These are phyloP conservation scores for Collariella sp. DNA, from an alignment of 495 filamentous ascomycete species.

Conservation along the genomic window DNA sequence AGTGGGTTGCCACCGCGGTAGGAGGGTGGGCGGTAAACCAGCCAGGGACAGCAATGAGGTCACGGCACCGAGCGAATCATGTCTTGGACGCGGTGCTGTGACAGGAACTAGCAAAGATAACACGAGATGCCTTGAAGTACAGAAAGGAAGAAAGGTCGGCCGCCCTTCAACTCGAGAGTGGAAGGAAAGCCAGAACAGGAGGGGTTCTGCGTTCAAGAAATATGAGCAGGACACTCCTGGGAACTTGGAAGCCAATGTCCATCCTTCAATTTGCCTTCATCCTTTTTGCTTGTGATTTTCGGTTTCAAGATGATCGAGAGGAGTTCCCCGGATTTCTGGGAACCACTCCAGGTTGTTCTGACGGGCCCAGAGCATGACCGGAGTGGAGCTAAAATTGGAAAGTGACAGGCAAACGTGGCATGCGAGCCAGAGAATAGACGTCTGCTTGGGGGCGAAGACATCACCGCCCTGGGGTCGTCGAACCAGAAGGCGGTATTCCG, in stretches of 20 bases:
- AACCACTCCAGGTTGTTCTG: too few relatives aligned
- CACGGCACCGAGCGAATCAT: constrained; percentile 8
- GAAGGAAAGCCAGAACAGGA: too few relatives aligned
- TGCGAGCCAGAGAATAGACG: neutral
- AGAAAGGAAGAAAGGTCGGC: neutral
- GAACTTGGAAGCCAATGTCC: too few relatives aligned
- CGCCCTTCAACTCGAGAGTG: too few relatives aligned
- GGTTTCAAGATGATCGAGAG: too few relatives aligned
- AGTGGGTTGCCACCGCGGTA: constrained; percentile 10
- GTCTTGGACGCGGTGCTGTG: neutral
- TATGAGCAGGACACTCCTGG: too few relatives aligned
- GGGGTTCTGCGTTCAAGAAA: too few relatives aligned
- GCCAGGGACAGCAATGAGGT: constrained; percentile 18
- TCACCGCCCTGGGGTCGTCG: neutral
- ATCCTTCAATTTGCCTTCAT: too few relatives aligned
- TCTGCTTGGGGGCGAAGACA: neutral
- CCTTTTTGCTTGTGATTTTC: too few relatives aligned
- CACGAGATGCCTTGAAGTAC: neutral
- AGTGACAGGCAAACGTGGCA: neutral
- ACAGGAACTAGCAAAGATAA: neutral
- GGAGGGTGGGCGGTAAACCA: constrained; percentile 3
- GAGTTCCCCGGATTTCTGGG: too few relatives aligned
- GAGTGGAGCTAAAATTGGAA: too few relatives aligned
- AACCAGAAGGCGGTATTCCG: neutral
- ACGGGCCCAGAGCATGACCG: too few relatives aligned